Percentiles rank a stretch among this genome's conserved stretches.
Evolutionary conservation across 2,329 filamentous ascomycete genomes (phyloP).

Genomic region (Aureobasidium mangrovei): DNA sequence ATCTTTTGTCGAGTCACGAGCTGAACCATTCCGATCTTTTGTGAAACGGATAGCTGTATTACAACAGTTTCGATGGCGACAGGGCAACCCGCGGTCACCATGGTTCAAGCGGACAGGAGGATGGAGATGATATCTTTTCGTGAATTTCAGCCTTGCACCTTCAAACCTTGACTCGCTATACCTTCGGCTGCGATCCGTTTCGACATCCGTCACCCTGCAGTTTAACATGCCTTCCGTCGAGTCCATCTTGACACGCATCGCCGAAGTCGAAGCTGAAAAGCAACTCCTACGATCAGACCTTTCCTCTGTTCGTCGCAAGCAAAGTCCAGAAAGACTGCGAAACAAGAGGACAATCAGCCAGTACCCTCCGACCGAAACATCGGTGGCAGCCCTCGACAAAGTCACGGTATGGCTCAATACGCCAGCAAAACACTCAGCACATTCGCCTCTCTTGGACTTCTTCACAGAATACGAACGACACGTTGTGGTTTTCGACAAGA

Average conservation of each 20-base stretch:
- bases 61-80: neutral
- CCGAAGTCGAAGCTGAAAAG: neutral
- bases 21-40: too few species aligned
- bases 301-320: neutral
- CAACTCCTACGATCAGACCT: neutral
- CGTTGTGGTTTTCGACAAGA: neutral
- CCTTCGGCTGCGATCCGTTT: neutral
- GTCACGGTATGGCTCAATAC: neutral
- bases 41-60: neutral
- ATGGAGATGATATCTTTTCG: neutral
- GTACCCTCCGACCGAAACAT: neutral
- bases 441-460: slow-evolving; percentile 4
- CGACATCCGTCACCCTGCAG: neutral
- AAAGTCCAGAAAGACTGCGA: neutral
- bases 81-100: neutral
- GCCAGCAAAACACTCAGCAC: neutral
- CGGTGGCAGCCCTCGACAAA: neutral
- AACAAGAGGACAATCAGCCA: neutral
- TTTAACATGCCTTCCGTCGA: neutral
- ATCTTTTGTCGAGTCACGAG: neutral
- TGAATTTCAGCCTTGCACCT: neutral
- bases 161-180: neutral
- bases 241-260: neutral
- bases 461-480: neutral
- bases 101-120: neutral